Evolutionary conservation across 495 filamentous ascomycete genomes (phyloP), one percentile per base, ranked within the genome.

Genomic region (Hypoxylon intermedium): DNA sequence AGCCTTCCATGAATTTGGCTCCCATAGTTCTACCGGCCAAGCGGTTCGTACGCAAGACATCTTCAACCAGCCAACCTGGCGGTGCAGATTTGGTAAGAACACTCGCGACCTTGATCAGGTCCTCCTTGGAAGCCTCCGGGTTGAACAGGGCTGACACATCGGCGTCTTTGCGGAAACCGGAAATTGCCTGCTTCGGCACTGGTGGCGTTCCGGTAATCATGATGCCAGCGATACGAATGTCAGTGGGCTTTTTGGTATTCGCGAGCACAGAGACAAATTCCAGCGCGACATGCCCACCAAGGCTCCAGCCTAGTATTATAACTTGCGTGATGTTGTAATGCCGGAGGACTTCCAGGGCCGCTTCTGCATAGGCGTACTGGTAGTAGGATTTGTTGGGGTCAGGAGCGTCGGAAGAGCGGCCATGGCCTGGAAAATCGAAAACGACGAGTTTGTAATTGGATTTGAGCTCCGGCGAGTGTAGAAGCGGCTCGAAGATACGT

Each of bases 11-110:
- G 34, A 37, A 37, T 37, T 37, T 37, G 34, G 34, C 34, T 15
- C 34, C 34, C 34, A 37, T 37, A 37, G n/a, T 37, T 37, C 34
- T 37, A 37, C 34, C 34, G 34, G 34, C 34, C 34, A 37, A 37
- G 34, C 34, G 34, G 34, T 37, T 37, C 34, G 34, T 37, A 37
- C 34, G 34, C 34, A 37, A 37, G 34, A 37, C 9, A 37, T 37
- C 34, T 15, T 37, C 12, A 37, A 37, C n/a, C 34, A 37, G n/a
- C 34, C 34, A 37, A 15, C n/a, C 34, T 37, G 34, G 34, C 34
- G 34, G 34, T 37, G 34, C 34, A 37, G 34, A 37, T 16, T 37
- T 37, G 34, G 34, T 37, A 37, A 37, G 34, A 37, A 37, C 34
- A 15, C 34, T 37, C 34, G 34, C 34, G 34, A 37, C 34, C 34